These are phyloP conservation scores for Parmales sp. DNA, from an alignment of 108 stramenopile species.

Conservation along the genomic window DNA sequence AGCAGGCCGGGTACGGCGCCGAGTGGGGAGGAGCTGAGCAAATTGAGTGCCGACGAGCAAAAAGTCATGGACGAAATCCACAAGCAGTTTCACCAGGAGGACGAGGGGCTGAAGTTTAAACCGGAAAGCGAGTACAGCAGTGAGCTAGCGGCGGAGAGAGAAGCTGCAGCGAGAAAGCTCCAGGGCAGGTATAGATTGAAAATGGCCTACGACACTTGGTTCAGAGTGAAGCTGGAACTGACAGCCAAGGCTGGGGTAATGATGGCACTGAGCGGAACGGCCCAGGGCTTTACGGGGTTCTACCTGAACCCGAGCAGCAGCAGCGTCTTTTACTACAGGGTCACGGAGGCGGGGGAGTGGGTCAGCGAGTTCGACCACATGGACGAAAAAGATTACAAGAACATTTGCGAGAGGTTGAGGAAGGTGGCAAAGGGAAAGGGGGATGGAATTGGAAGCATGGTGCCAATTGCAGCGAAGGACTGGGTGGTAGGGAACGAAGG, in stretches of 20 bases:
- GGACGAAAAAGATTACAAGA: not conserved
- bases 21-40: too few species aligned
- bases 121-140: not conserved
- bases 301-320: not conserved
- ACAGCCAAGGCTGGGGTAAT: constrained; percentile 9
- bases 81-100: not conserved
- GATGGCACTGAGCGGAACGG: constrained; percentile 10
- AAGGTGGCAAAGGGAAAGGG: too few species aligned
- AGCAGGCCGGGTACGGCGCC: too few species aligned
- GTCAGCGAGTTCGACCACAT: not conserved
- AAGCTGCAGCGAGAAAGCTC: not conserved
- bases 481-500: too few species aligned
- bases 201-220: not conserved
- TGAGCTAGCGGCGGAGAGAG: not conserved
- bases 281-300: constrained; percentile 8
- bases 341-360: constrained; percentile 5
- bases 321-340: not conserved
- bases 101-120: not conserved
- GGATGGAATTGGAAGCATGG: too few species aligned
- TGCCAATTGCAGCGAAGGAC: too few species aligned
- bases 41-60: too few species aligned
- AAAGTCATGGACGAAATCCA: not conserved
- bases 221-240: constrained; percentile 6
- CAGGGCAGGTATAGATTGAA: not conserved
- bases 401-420: too few species aligned